These are phyloP conservation scores for Colletotrichum sidae DNA, from an alignment of 2,329 filamentous ascomycete genomes.

Conservation along the genomic window DNA sequence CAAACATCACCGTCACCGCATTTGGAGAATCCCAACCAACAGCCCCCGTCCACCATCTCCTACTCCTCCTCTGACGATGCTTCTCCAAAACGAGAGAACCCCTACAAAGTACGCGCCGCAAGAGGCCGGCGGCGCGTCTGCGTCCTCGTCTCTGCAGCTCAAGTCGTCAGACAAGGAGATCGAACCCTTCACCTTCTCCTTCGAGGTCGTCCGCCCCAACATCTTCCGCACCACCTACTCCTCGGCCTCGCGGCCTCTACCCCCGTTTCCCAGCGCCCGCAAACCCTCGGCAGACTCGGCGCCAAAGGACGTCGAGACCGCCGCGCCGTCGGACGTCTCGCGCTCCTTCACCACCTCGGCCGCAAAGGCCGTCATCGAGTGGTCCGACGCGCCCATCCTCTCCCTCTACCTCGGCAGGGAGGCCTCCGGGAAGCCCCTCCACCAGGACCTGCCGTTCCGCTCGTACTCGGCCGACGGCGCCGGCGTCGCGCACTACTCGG, in stretches of 20 bases:
- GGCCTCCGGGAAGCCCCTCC: constrained; percentile 63
- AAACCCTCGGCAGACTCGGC: constrained; percentile 46
- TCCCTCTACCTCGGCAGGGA: constrained; percentile 64
- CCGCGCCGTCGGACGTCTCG: constrained; percentile 45
- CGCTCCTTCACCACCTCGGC: constrained; percentile 47
- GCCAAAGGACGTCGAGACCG: constrained; percentile 38
- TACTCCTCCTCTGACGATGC: constrained; percentile 11
- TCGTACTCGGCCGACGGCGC: constrained; percentile 73
- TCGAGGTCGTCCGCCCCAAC: constrained; percentile 71
- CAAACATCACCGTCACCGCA: too few species aligned
- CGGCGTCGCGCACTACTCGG: constrained; percentile 74
- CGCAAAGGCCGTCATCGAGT: constrained; percentile 65
- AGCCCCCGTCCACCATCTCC: background rate
- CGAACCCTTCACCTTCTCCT: constrained; percentile 66
- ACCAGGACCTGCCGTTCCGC: constrained; percentile 72
- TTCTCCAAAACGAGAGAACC: constrained; percentile 33
- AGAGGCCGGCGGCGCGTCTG: constrained; percentile 13
- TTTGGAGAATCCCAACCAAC: background rate
- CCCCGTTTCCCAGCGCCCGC: constrained; percentile 71
- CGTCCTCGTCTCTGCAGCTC: constrained; percentile 23
- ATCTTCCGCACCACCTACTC: constrained; percentile 77
- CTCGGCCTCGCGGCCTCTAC: constrained; percentile 69
- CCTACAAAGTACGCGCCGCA: constrained; percentile 25
- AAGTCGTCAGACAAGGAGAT: constrained; percentile 24
- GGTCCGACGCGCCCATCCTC: constrained; percentile 64